phyloP scores from a whole-genome alignment of 1,284 basidiomycete genomes.

The Ustanciosporium gigantosporum region DNA sequence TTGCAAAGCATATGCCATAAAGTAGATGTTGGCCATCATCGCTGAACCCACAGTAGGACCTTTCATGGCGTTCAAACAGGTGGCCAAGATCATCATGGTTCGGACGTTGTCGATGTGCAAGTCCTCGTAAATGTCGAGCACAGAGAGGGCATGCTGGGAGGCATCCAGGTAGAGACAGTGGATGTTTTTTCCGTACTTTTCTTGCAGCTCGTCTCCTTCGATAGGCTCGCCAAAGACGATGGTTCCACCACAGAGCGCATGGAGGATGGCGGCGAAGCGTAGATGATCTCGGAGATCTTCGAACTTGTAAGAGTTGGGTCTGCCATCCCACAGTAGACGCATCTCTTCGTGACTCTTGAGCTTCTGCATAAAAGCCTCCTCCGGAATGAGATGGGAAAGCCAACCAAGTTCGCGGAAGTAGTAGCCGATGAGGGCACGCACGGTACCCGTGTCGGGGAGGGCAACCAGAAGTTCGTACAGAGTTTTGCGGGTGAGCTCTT shows the following conservation, averaged over 20 bases:
- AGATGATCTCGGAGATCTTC: constrained; percentile 30
- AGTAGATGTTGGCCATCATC: constrained; percentile 33
- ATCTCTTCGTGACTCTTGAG: constrained; percentile 16
- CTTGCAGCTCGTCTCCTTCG: constrained; percentile 9
- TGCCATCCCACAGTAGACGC: constrained; percentile 20
- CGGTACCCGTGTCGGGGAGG: constrained; percentile 25
- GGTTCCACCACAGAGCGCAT: constrained; percentile 25
- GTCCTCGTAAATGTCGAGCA: constrained; percentile 46
- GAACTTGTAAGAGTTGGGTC: constrained; percentile 14
- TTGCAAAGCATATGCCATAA: constrained; percentile 42
- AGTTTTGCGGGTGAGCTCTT: constrained; percentile 23
- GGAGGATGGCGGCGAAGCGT: constrained; percentile 29
- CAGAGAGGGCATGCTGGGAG: constrained; percentile 36
- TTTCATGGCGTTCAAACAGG: constrained; percentile 25
- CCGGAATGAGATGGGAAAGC: constrained; percentile 33
- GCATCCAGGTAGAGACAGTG: constrained; percentile 38
- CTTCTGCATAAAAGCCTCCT: constrained; percentile 15
- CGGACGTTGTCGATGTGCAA: constrained; percentile 45
- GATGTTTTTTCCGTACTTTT: constrained; percentile 20
- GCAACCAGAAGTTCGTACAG: constrained; percentile 29
- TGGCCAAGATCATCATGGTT: constrained; percentile 23
- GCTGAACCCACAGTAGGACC: constrained; percentile 35
- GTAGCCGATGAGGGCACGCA: constrained; percentile 20
- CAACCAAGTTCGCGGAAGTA: constrained; percentile 44
- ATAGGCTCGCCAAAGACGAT: constrained; percentile 30